phyloP scores from a whole-genome alignment of 2,329 filamentous ascomycete genomes.

The Clonostachys chloroleuca region DNA sequence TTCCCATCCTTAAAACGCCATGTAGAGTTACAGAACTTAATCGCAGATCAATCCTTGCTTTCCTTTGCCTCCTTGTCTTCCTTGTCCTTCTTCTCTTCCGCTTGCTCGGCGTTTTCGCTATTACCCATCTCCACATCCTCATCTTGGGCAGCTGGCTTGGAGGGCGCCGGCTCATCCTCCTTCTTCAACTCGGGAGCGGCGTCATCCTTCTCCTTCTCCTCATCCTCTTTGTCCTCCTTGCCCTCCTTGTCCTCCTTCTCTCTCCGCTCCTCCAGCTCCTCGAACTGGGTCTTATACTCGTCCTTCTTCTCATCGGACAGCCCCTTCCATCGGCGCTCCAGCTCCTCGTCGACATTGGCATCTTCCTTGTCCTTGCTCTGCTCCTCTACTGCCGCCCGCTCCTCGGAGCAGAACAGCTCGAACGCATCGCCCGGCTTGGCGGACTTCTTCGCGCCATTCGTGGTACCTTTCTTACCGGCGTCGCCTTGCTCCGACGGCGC shows the following conservation, averaged over 20 bases:
- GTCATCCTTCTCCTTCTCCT: conserved; percentile 11
- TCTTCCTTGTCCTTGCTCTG: conserved; percentile 16
- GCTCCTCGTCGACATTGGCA: conserved; percentile 46
- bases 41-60: background rate
- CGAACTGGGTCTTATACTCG: conserved; percentile 33
- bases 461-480: conserved; percentile 14
- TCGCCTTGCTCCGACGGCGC: conserved; percentile 21
- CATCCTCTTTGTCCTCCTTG: conserved; percentile 14
- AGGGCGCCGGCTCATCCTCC: background rate
- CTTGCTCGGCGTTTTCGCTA: conserved; percentile 1
- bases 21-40: background rate
- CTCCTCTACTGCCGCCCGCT: conserved; percentile 34
- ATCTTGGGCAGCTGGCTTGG: conserved; percentile 1
- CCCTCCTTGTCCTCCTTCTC: conserved; percentile 5
- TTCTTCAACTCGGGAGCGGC: background rate
- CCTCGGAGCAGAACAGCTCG: conserved; percentile 50
- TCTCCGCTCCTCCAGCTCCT: conserved; percentile 9
- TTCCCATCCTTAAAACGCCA: no score
- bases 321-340: conserved; percentile 50
- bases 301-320: conserved; percentile 44
- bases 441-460: conserved; percentile 35
- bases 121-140: conserved; percentile 7
- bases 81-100: background rate
- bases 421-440: conserved; percentile 38
- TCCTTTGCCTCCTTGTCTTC: background rate